Percentiles rank a stretch among this genome's conserved stretches.
phyloP scores from a whole-genome alignment of 768 basidiomycete genomes.

The Solioccasus polychromus region DNA sequence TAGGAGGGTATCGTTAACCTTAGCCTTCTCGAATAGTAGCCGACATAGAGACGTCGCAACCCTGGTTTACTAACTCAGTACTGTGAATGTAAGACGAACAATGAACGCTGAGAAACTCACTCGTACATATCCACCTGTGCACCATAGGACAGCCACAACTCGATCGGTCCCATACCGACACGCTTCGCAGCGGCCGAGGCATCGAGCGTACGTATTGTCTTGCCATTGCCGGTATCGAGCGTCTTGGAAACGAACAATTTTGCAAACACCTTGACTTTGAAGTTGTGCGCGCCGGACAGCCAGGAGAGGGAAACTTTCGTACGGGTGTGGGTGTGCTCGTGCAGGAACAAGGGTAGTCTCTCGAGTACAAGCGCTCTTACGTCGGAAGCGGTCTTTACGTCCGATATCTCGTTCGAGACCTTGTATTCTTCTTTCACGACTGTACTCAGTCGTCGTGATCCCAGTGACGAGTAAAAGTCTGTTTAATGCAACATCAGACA shows the following conservation, averaged over 20 bases:
- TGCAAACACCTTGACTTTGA: constrained; percentile 65
- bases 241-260: constrained; percentile 63
- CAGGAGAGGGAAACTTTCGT: constrained; percentile 62
- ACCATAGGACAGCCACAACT: constrained; percentile 75
- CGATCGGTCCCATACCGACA: constrained; percentile 56
- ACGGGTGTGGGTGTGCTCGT: constrained; percentile 75
- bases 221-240: constrained; percentile 50
- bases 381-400: constrained; percentile 47
- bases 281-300: constrained; percentile 62
- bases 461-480: constrained; percentile 78
- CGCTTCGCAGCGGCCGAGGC: constrained; percentile 70
- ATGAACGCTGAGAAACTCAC: constrained; percentile 45
- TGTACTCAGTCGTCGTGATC: constrained; percentile 67
- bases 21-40: constrained; percentile 70
- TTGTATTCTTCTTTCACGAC: constrained; percentile 79
- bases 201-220: constrained; percentile 54
- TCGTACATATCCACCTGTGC: constrained; percentile 88
- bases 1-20: constrained; percentile 83
- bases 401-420: constrained; percentile 48
- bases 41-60: constrained; percentile 84
- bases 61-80: constrained; percentile 37
- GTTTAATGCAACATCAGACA: background rate
- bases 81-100: background rate
- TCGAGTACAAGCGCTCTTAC: constrained; percentile 69
- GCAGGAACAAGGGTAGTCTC: constrained; percentile 84